These are phyloP conservation scores for Hamamelis virginiana DNA, from an alignment of 164 flowering plant genomes.

Conservation along the genomic window DNA sequence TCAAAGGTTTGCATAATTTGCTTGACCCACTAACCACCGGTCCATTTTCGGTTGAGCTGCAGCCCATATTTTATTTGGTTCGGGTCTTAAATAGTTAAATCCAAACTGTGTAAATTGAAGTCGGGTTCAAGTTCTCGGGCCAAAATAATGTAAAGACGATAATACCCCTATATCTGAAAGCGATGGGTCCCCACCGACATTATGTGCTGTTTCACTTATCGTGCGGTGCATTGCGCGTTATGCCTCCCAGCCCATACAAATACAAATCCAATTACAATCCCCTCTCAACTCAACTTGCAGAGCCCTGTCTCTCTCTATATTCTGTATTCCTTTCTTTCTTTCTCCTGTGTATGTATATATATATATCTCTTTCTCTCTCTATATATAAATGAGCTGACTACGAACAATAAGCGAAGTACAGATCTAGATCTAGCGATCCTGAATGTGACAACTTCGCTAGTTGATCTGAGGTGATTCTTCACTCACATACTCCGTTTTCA, in stretches of 20 bases:
- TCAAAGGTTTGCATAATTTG: too few species aligned
- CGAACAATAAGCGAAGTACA: neutral
- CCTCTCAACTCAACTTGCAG: neutral
- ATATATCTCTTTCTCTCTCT: too few species aligned
- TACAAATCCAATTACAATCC: neutral
- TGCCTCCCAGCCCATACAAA: neutral
- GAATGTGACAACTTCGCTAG: neutral
- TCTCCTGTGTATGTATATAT: too few species aligned
- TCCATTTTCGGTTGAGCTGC: too few species aligned
- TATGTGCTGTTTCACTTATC: neutral
- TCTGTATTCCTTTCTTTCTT: neutral
- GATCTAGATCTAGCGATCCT: constrained; percentile 4
- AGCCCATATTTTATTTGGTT: too few species aligned
- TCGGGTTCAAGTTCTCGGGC: too few species aligned
- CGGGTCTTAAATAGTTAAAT: too few species aligned
- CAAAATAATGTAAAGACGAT: too few species aligned
- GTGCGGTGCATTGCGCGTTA: neutral
- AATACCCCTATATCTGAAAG: too few species aligned
- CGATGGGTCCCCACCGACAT: neutral
- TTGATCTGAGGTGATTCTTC: constrained; percentile 6
- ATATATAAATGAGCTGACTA: neutral
- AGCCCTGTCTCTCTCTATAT: neutral
- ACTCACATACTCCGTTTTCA: neutral
- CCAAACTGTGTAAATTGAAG: too few species aligned
- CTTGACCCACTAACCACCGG: too few species aligned